A percentile compares a stretch with the other conserved stretches of the same genome.
Conservation (phyloP, 176 grass and related monocot species). For the Raddia distichophylla region DNA sequence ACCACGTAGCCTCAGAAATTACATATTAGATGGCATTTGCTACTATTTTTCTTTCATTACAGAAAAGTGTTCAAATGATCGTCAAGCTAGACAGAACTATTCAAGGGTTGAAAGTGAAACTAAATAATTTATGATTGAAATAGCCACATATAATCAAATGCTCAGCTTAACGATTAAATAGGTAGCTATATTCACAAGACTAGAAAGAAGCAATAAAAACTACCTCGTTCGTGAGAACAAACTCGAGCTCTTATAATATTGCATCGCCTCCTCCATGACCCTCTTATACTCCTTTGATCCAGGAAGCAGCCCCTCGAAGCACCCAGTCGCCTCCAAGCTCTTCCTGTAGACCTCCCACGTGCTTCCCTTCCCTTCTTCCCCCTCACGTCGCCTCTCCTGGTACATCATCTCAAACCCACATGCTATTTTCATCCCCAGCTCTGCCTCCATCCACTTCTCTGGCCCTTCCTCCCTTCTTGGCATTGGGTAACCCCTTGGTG, state of each 20-base stretch:
- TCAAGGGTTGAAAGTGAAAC: background rate
- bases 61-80: background rate
- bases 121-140: background rate
- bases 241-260: conserved; percentile 84
- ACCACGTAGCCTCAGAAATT: background rate
- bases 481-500: conserved; percentile 77
- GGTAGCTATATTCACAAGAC: background rate
- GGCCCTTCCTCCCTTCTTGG: conserved; percentile 68
- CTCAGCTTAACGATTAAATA: background rate
- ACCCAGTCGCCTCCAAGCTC: conserved; percentile 75
- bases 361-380: conserved; percentile 70
- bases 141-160: background rate
- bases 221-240: conserved; percentile 74
- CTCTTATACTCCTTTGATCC: conserved; percentile 90
- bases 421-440: conserved; percentile 91
- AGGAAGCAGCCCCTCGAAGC: conserved; percentile 78
- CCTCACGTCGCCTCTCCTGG: conserved; percentile 66
- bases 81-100: background rate
- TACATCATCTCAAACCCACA: conserved; percentile 99
- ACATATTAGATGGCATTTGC: background rate
- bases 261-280: conserved; percentile 64
- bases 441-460: conserved; percentile 67
- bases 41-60: background rate
- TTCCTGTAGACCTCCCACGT: conserved; percentile 85
- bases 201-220: background rate